phyloP scores from a whole-genome alignment of 1,284 basidiomycete species.

The Porogramme epimiltina region DNA sequence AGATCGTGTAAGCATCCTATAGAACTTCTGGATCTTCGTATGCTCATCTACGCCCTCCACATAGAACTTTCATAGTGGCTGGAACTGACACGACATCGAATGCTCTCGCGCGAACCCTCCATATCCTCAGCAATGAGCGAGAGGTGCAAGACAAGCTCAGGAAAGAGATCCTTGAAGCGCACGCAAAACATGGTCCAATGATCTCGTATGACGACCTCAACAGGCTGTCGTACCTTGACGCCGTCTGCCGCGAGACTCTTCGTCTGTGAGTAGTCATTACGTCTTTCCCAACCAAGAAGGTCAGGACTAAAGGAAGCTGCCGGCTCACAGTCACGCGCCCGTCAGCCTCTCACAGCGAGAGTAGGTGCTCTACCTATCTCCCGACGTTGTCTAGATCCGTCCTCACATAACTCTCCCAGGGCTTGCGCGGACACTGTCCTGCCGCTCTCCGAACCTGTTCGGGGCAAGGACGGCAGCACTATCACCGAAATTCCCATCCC shows the following conservation, averaged over 20 bases:
- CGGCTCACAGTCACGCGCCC: not conserved
- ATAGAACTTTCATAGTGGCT: conserved; percentile 27
- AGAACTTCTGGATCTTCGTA: not conserved
- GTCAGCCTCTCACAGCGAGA: not conserved
- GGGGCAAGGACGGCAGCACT: conserved; percentile 29
- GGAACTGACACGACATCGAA: conserved; percentile 31
- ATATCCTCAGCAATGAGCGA: conserved; percentile 11
- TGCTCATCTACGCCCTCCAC: not conserved
- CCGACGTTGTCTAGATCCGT: not conserved
- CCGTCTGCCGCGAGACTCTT: conserved; percentile 34
- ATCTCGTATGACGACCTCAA: conserved; percentile 32
- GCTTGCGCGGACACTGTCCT: conserved; percentile 18
- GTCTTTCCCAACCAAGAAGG: not conserved
- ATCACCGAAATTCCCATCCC: conserved; percentile 40
- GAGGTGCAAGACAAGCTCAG: conserved; percentile 18
- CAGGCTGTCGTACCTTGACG: conserved; percentile 34
- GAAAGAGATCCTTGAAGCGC: conserved; percentile 24
- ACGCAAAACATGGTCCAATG: conserved; percentile 8
- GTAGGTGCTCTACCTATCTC: not conserved
- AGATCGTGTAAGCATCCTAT: conserved; percentile 20
- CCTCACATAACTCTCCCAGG: conserved; percentile 13
- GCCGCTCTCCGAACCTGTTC: conserved; percentile 27
- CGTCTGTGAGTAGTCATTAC: conserved; percentile 4
- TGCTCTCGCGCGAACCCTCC: conserved; percentile 28
- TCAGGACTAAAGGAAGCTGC: no score